phyloP scores from a whole-genome alignment of 352 stramenopile species.

The Globisporangium paroecandrum region DNA sequence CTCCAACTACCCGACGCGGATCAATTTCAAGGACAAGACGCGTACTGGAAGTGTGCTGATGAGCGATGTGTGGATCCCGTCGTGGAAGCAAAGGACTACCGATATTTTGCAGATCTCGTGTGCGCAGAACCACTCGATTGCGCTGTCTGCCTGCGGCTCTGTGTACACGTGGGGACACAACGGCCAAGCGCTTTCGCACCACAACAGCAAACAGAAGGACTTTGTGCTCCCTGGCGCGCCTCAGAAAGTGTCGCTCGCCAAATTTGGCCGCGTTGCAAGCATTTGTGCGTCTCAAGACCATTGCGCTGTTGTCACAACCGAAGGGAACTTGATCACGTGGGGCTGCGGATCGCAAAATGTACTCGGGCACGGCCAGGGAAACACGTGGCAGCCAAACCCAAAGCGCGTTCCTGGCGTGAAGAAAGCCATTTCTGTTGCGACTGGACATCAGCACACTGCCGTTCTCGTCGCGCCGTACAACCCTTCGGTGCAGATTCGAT shows the following conservation, averaged over 20 bases:
- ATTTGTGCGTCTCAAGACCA: conserved; percentile 77
- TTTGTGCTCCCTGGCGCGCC: conserved; percentile 35
- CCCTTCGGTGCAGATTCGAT: conserved; percentile 9
- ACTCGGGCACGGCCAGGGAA: conserved; percentile 62
- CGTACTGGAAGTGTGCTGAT: conserved; percentile 32
- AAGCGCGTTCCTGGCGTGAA: conserved; percentile 74
- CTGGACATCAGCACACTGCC: conserved; percentile 73
- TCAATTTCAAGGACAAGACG: conserved; percentile 48
- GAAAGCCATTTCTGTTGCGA: conserved; percentile 60
- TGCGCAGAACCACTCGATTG: conserved; percentile 78
- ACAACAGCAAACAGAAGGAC: conserved; percentile 15
- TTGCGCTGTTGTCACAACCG: conserved; percentile 63
- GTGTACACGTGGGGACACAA: conserved; percentile 82
- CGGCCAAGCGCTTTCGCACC: conserved; percentile 56
- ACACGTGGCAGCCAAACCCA: conserved; percentile 76
- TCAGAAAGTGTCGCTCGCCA: conserved; percentile 39
- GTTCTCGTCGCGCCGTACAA: conserved; percentile 56
- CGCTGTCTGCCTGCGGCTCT: conserved; percentile 48
- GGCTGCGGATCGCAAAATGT: conserved; percentile 65
- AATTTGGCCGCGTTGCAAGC: conserved; percentile 41
- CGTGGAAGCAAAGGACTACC: conserved; percentile 41
- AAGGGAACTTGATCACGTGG: conserved; percentile 75
- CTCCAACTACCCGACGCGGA: conserved; percentile 59
- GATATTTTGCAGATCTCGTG: conserved; percentile 74
- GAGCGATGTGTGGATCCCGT: conserved; percentile 58